Base-by-base conservation (phyloP, 805 yeast genomes). In the Tetrapisispora fleetii region DNA sequence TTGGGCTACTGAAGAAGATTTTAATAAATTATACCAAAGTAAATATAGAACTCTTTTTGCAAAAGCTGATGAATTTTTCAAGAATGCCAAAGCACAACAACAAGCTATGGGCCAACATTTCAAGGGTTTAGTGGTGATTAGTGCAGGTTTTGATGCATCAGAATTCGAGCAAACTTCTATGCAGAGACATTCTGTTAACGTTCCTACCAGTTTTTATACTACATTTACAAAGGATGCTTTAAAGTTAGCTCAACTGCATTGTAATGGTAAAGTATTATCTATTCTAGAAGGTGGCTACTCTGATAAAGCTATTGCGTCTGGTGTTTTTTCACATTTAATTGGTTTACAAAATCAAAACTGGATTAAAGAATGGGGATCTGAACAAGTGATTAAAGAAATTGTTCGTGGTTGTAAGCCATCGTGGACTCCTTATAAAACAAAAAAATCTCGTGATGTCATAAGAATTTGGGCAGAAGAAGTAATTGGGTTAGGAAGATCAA, bases 141-240 rank as follows among this genome's bases (percentile, higher is more conserved):
- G 95, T 40, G 90, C 95, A 0, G 95, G 95, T 1, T 87, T 86
- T 62, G 95, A 86, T 67, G 95, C 93, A 2, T 80, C 85, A 17
- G 95, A 86, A 60, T 81, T 76, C 63, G 95, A 86, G 60, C 81
- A 80, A 50, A 78, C 78, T n/a, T 77, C 81, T 45, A 87, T 86
- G 95, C 95, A 86, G 64, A 71, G 95, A 47, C 95, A 87, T 62
- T 79, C 79, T 0, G 86, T 83, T 24, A 80, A 82, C 57, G 88
- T 86, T 11, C 95, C 95, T 3, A 85, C 95, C 0, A 76, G 82
- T 18, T 86, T 87, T 58, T 86, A 82, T 61, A 75, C 85, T 18
- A 73, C 72, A 39, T 85, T 86, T 58, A 81, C 95, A 5, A 72
- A 73, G 36, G 95, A 86, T 62, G 81, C 84, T 0, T 78, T 80